Percentiles rank a stretch among this genome's conserved stretches.
phyloP scores from a whole-genome alignment of 2,329 filamentous ascomycete genomes.

The Biscogniauxia mediterranea region DNA sequence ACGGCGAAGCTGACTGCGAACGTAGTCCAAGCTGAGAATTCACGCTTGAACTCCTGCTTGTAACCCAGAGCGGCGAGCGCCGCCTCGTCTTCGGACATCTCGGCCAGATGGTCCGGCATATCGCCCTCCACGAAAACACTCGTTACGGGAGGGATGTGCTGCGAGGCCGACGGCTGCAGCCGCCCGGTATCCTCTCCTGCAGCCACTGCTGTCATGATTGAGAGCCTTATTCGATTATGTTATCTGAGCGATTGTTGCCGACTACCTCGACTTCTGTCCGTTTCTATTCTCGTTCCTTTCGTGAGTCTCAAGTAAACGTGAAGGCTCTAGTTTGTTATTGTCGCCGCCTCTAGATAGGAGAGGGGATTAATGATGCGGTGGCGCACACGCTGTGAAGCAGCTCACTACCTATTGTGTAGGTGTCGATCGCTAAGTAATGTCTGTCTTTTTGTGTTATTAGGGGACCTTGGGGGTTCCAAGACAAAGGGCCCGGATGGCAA shows the following conservation, averaged over 20 bases:
- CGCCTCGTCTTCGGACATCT: conserved; percentile 53
- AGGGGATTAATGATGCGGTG: no score
- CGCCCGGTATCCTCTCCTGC: background rate
- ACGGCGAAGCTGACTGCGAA: conserved; percentile 75
- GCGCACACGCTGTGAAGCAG: no score
- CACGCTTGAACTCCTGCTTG: conserved; percentile 54
- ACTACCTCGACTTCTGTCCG: background rate
- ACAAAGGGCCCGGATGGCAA: background rate
- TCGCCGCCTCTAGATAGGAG: no score
- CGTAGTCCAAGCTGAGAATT: conserved; percentile 71
- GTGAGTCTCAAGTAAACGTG: background rate
- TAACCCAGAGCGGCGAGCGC: conserved; percentile 60
- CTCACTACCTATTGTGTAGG: background rate
- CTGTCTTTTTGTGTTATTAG: background rate
- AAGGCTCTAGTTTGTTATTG: background rate
- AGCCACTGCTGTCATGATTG: background rate
- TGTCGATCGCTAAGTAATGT: background rate
- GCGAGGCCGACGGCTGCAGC: conserved; percentile 1
- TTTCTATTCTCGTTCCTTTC: background rate
- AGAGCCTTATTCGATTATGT: background rate
- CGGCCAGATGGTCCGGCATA: conserved; percentile 25
- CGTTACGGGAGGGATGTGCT: conserved; percentile 24
- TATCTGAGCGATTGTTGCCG: background rate
- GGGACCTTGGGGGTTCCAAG: background rate
- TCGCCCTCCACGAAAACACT: conserved; percentile 29